Evolutionary conservation across 2,329 filamentous ascomycete genomes (phyloP).

Genomic region (Dactylonectria macrodidyma): DNA sequence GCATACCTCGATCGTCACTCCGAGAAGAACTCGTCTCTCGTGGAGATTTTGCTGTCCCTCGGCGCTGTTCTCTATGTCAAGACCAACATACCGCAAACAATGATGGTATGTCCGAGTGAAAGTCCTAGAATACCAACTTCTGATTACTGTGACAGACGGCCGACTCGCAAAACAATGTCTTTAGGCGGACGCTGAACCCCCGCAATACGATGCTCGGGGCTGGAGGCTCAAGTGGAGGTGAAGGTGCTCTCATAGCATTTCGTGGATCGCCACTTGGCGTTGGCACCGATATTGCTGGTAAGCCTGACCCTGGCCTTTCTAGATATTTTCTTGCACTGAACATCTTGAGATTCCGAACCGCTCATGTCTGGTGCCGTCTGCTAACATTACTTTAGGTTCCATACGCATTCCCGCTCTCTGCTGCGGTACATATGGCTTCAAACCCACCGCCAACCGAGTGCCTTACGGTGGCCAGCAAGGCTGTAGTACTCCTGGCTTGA

Average conservation of each 20-base stretch:
- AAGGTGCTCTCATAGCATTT: constrained; percentile 52
- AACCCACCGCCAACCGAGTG: constrained; percentile 26
- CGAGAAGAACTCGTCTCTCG: constrained; percentile 24
- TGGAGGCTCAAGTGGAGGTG: constrained; percentile 74
- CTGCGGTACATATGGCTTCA: constrained; percentile 38
- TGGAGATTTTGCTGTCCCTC: constrained; percentile 25
- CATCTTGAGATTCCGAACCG: neutral
- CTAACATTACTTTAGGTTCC: constrained; percentile 33
- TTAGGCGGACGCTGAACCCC: constrained; percentile 72
- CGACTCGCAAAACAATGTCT: constrained; percentile 61
- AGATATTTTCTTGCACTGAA: neutral
- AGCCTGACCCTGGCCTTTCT: neutral
- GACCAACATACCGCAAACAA: constrained; percentile 33
- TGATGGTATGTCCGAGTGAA: constrained; percentile 28
- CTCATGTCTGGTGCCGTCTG: no score
- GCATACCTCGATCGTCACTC: constrained; percentile 23
- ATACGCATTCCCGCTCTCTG: constrained; percentile 45
- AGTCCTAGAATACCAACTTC: neutral
- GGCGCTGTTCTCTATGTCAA: constrained; percentile 33
- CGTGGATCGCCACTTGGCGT: constrained; percentile 52
- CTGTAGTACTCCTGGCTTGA: constrained; percentile 16
- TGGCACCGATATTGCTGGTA: constrained; percentile 52
- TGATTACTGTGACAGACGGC: constrained; percentile 11
- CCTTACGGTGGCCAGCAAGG: constrained; percentile 27
- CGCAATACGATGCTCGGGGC: constrained; percentile 68